Conservation (phyloP, 2,329 filamentous ascomycete species). For the Fusarium sp. region DNA sequence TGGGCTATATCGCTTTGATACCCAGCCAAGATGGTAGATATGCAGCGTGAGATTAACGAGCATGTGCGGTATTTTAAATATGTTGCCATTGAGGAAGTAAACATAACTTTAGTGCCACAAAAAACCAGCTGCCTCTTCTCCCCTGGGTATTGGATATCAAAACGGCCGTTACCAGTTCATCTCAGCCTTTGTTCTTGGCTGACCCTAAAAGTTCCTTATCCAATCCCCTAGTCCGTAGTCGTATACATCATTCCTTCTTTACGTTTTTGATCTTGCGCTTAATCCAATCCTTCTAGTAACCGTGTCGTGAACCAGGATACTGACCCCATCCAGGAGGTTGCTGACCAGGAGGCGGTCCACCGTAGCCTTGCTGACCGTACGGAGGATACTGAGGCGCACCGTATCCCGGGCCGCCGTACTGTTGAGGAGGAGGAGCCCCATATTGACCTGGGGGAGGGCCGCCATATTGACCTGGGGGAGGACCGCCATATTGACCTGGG, state of each 20-base stretch:
- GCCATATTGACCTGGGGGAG: slow-evolving; percentile 43
- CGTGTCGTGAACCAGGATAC: slow-evolving; percentile 51
- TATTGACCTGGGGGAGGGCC: slow-evolving; percentile 45
- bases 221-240: not conserved
- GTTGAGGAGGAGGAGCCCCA: slow-evolving; percentile 41
- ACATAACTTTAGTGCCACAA: slow-evolving; percentile 11
- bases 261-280: not conserved
- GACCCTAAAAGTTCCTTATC: slow-evolving; percentile 2
- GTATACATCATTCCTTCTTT: not conserved
- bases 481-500: slow-evolving; percentile 41
- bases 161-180: slow-evolving; percentile 21
- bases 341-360: slow-evolving; percentile 30
- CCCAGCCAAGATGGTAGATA: not conserved
- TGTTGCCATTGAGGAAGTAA: slow-evolving; percentile 11
- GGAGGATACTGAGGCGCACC: slow-evolving; percentile 32
- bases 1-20: slow-evolving; percentile 3
- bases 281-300: slow-evolving; percentile 39
- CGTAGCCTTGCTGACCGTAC: slow-evolving; percentile 34
- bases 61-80: slow-evolving; percentile 10
- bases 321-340: slow-evolving; percentile 47
- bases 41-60: slow-evolving; percentile 8
- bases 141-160: slow-evolving; percentile 34
- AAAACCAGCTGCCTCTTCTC: not conserved
- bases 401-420: slow-evolving; percentile 43
- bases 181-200: slow-evolving; percentile 10